Conservation (phyloP, 352 stramenopile genomes). For the Phytopythium sindhum region DNA sequence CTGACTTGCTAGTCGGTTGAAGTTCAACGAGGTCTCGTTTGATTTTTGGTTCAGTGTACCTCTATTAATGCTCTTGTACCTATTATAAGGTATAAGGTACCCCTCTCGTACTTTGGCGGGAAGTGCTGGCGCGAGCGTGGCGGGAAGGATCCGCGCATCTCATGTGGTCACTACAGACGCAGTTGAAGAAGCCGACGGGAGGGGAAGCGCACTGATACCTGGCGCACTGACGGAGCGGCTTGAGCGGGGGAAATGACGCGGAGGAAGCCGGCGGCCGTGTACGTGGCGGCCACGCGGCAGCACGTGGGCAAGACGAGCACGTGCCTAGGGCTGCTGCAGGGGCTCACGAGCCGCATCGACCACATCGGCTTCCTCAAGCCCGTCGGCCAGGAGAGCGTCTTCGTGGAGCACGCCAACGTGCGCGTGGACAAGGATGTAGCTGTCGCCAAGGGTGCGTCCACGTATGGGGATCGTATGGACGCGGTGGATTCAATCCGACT, state of each 20-base stretch:
- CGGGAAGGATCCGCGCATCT: neutral
- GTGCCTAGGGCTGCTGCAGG: conserved; percentile 92
- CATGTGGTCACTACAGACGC: neutral
- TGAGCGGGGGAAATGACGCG: neutral
- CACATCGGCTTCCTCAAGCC: conserved; percentile 93
- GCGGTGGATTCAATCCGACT: no score
- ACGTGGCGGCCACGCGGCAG: conserved; percentile 86
- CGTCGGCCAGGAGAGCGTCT: conserved; percentile 91
- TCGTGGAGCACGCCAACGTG: conserved; percentile 60
- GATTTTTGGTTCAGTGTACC: neutral
- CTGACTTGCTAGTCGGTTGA: no score
- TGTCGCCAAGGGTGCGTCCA: conserved; percentile 77
- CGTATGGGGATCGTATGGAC: conserved; percentile 43
- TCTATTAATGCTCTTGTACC: no score
- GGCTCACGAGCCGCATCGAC: conserved; percentile 90
- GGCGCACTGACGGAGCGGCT: neutral
- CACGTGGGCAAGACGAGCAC: conserved; percentile 92
- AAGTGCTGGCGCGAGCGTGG: neutral
- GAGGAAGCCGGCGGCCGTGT: conserved; percentile 56
- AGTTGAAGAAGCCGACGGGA: conserved; percentile 8
- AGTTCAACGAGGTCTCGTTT: no score
- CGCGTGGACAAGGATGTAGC: conserved; percentile 90
- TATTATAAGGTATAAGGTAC: neutral
- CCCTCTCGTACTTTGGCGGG: neutral
- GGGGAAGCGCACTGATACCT: no score